These are phyloP conservation scores for Sarocladium strictum DNA, from an alignment of 2,329 filamentous ascomycete species.

Conservation along the genomic window DNA sequence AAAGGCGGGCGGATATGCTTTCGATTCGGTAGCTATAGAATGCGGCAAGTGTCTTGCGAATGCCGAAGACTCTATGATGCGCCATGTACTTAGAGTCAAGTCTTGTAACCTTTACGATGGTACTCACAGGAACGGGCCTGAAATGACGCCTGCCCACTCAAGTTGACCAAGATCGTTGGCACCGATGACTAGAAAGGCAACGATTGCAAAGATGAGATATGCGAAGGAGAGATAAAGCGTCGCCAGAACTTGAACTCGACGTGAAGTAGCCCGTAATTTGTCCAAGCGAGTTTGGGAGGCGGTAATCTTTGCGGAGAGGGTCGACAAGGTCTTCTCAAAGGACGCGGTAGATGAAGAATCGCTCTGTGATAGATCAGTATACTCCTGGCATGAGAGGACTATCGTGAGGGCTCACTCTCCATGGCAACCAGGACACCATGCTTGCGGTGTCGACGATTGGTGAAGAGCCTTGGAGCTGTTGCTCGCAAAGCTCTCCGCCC, in stretches of 20 bases:
- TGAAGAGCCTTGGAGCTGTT: neutral
- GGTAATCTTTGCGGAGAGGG: slow-evolving; percentile 76
- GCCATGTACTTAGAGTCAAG: neutral
- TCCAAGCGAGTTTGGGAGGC: slow-evolving; percentile 70
- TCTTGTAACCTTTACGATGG: too few species aligned
- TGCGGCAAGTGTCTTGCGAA: slow-evolving; percentile 58
- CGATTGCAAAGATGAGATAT: slow-evolving; percentile 80
- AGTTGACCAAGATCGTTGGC: slow-evolving; percentile 68
- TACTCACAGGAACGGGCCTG: slow-evolving; percentile 71
- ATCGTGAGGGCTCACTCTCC: slow-evolving; percentile 51
- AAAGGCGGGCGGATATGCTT: slow-evolving; percentile 60
- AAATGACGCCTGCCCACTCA: slow-evolving; percentile 74
- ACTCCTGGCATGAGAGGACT: neutral
- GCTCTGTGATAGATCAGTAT: slow-evolving; percentile 42
- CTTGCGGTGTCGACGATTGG: slow-evolving; percentile 14
- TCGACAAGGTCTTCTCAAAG: slow-evolving; percentile 86
- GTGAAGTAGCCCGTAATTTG: slow-evolving; percentile 61
- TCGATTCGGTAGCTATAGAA: slow-evolving; percentile 81
- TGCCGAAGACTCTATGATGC: slow-evolving; percentile 64
- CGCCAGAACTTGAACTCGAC: slow-evolving; percentile 77
- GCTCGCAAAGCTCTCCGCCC: too few species aligned
- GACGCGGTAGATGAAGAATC: slow-evolving; percentile 72
- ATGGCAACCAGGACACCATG: slow-evolving; percentile 86
- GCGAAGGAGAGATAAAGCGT: slow-evolving; percentile 87
- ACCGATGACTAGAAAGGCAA: slow-evolving; percentile 79